Base-by-base conservation (phyloP, 2,329 filamentous ascomycete species). In the Aspergillus flavus region DNA sequence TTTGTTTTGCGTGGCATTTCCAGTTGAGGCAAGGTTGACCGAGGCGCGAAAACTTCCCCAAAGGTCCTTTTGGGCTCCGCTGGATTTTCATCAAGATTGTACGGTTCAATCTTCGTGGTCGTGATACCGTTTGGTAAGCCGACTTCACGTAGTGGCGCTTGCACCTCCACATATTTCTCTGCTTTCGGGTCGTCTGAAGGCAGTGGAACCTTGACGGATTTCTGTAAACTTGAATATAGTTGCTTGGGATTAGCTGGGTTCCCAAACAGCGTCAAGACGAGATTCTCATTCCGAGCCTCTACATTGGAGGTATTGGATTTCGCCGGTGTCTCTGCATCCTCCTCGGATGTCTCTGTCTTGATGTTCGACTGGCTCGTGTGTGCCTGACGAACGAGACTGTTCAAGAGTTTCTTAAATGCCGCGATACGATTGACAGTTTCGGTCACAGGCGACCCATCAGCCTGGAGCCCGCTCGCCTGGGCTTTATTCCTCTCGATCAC, bases 161-260 rank as follows among this genome's bases (percentile, higher is more conserved):
- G 78, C 30, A 83, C 75, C 61, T 82, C 78, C 52, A 81, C 76
- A 30, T 70, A 69, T 28, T 74, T 72, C 58, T 70, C 67, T 7
- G 72, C 67, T 10, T 78, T 75, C 14, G 77, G 72, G 36, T 80
- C 77, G 16, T 80, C 72, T 7, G 75, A 76, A 26, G 75, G 71
- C 50, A 74, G 56, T n/a, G 74, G 71, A 30, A 75, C 69, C 43
- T 73, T 73, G 52, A 74, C 69, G 1, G 77, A 75, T 60, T 86
- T 83, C 67, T 91, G 91, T 57, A 97, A 82, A 76, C 94, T 96
- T 4, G 94, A 96, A 75, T 95, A 97, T 4, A 97, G 82, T 64
- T 94, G 91, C 69, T 89, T 90, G 41, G 91, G 85, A 53, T 88
- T 88, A 1, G 89, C 88, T 46, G 91, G 91, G 68, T 89, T 91